A percentile compares a stretch with the other conserved stretches of the same genome.
Conservation (phyloP, 2,329 filamentous ascomycete genomes). For the Claviceps sp. region DNA sequence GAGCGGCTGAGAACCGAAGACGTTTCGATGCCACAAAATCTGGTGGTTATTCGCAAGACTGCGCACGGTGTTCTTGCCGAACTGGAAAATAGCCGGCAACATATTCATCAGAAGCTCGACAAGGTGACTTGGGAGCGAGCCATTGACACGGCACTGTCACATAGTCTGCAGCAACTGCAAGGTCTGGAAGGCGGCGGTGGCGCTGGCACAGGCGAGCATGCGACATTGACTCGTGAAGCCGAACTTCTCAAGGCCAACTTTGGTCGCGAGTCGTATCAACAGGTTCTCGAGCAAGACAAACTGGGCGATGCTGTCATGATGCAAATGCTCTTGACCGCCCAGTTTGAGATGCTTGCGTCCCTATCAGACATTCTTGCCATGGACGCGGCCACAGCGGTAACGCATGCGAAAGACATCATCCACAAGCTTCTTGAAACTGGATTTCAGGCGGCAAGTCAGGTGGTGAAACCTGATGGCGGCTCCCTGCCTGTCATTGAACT, state of each 20-base stretch:
- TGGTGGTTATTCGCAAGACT: constrained; percentile 70
- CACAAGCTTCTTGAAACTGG: constrained; percentile 66
- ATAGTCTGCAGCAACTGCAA: constrained; percentile 67
- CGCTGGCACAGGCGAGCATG: constrained; percentile 46
- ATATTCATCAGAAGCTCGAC: constrained; percentile 73
- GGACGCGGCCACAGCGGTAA: constrained; percentile 70
- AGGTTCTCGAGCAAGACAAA: constrained; percentile 75
- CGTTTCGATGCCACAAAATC: constrained; percentile 51
- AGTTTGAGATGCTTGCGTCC: constrained; percentile 81
- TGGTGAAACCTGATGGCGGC: constrained; percentile 76
- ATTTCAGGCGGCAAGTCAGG: constrained; percentile 59
- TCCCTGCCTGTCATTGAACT: constrained; percentile 45
- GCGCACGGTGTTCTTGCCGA: constrained; percentile 81
- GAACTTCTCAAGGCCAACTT: constrained; percentile 76
- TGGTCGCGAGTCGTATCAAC: constrained; percentile 62
- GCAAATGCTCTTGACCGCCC: constrained; percentile 73
- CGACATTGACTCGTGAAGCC: constrained; percentile 64
- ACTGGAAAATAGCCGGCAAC: constrained; percentile 77
- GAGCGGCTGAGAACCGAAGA: constrained; percentile 37
- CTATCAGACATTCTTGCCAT: constrained; percentile 71
- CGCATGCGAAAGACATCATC: constrained; percentile 65
- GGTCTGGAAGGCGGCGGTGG: constrained; percentile 28
- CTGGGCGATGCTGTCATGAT: constrained; percentile 63
- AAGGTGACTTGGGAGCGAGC: constrained; percentile 77
- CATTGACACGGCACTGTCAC: constrained; percentile 76